Evolutionary conservation across 495 filamentous ascomycete genomes (phyloP), one percentile per base, ranked within the genome.

Genomic region (Penicillium coffeae): DNA sequence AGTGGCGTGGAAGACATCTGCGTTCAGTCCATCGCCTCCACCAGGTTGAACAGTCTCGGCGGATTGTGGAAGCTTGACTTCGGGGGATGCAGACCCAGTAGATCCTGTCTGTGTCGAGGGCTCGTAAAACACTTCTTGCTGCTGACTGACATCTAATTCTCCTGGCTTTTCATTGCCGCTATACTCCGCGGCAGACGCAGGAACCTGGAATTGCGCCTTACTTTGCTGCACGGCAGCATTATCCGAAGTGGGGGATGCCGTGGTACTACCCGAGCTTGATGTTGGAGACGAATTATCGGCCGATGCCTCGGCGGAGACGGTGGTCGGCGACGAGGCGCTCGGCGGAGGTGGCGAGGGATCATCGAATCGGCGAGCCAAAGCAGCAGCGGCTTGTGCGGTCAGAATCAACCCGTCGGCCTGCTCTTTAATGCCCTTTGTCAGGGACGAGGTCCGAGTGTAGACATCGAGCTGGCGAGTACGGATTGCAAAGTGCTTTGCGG

Each of bases 401-500:
- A 85, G 59, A 3, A 83, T 81, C 42, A 87, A 62, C 42, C 82
- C 72, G 45, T 87, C 77, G 2, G 77, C 77, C 64, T 85, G 83
- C 46, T 63, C 73, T 58, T 83, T 84, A 50, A 86, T 67, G 8
- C 81, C 78, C 55, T 83, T 82, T 14, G 82, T 80, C 32, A 96
- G 72, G 27, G 83, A 88, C 2, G 90, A 93, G 8, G 87, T 89
- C 50, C 77, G 78, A 43, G 75, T 82, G 63, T 87, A 96, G 48
- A 85, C 67, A 66, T 95, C 86, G 20, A 93, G 66, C 64, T 97
- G 90, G 46, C 81, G 76, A 34, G 79, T 74, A 14, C 90, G 85
- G 52, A 96, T 77, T 13, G 81, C 81, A 38, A 88, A 67, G 69
- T 97, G 93, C 69, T 89, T 89, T 54, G 77, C 72, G 13, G 87